Base-by-base conservation (phyloP, 1,284 basidiomycete genomes). In the Ganoderma sinense region DNA sequence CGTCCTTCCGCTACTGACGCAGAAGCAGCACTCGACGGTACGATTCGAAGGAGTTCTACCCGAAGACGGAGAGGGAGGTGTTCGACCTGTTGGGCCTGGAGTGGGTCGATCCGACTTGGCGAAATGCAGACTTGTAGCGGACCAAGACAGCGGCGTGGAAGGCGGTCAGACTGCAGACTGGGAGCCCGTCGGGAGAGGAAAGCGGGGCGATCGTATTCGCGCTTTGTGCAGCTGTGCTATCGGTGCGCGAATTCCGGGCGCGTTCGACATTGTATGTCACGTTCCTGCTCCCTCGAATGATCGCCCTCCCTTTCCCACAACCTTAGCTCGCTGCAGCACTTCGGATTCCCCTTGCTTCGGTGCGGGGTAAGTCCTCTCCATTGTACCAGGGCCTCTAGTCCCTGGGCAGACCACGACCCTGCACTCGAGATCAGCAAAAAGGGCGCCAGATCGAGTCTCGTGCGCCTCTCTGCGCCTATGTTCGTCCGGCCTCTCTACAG, bases 11-110 rank as follows among this genome's bases (percentile, higher is more conserved):
- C 29, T 36, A 23, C 62, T 39, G 16, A 26, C 23, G 7, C 13
- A 67, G 58, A 65, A 20, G 20, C 70, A 94, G 90, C 67, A 89
- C 87, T 1, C 84, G 90, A 64, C 83, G 87, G n/a, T 85, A 87
- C 56, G 89, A 94, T 77, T 89, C 89, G 13, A 87, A 87, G 73
- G 76, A 81, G 5, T 86, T 89, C 70, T 82, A 83, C 62, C 90
- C 91, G 4, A 86, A 82, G 69, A 90, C 86, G 59, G 93, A 94
- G 77, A 80, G 87, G 73, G 91, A 93, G 45, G 88, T 92, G 2
- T 94, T 94, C 75, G 84, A 88, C 33, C 80, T 91, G 1, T 81
- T 94, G 11, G 91, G 88, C 0, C 79, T 95, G 60, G 83, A 89
- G 56, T 94, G 89, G 85, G 82, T 95, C 43, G 89, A 90, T 72